Conservation (phyloP, 2,329 filamentous ascomycete species). For the Venturia carpophila region DNA sequence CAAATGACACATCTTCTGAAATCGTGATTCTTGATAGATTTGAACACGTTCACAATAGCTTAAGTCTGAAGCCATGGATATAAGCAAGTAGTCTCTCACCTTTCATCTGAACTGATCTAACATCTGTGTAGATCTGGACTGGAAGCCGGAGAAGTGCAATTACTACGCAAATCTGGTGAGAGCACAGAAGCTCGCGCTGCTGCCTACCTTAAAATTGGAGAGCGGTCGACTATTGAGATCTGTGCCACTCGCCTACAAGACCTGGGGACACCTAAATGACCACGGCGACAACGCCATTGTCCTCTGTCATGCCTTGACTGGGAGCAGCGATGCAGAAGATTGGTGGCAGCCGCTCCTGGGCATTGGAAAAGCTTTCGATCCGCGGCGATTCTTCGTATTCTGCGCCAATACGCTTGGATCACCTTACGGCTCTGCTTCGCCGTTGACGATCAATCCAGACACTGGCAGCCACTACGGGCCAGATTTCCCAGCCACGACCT, state of each 20-base stretch:
- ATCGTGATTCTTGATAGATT: too few relatives aligned
- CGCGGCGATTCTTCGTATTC: conserved; percentile 46
- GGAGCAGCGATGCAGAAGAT: conserved; percentile 48
- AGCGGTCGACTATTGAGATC: conserved; percentile 25
- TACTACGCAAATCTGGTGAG: conserved; percentile 25
- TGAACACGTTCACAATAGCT: not conserved
- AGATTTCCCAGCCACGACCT: conserved; percentile 21
- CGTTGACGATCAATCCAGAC: conserved; percentile 31
- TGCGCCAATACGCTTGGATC: conserved; percentile 49
- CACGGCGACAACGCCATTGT: conserved; percentile 59
- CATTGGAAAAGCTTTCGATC: conserved; percentile 46
- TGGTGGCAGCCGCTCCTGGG: conserved; percentile 51
- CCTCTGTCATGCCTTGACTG: conserved; percentile 45
- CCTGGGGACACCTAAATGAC: conserved; percentile 28
- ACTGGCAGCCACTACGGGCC: conserved; percentile 21
- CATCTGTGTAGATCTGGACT: not conserved
- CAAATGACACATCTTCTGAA: too few relatives aligned
- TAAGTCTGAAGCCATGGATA: not conserved
- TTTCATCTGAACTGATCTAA: not conserved
- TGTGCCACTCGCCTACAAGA: conserved; percentile 30
- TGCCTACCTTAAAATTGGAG: conserved; percentile 26
- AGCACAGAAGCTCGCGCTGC: conserved; percentile 26
- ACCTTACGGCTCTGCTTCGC: conserved; percentile 48
- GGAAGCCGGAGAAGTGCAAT: conserved; percentile 22
- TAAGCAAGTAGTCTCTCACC: not conserved